Base-by-base conservation (phyloP, 306 rosid genomes). In the Pachyrhizus erosus region DNA sequence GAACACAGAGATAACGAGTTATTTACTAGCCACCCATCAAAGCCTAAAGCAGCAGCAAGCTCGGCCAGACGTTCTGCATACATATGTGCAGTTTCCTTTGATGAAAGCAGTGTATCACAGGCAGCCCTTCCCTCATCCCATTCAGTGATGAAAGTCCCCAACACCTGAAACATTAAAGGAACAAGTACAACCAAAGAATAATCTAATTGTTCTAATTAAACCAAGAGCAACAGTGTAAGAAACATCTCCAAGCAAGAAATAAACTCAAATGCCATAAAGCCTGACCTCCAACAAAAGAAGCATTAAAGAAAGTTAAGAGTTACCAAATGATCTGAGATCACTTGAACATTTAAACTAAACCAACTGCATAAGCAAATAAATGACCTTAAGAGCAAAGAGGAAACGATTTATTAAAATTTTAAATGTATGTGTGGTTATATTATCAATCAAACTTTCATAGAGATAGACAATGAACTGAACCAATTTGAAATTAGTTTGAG, bases 21-120 rank as follows among this genome's bases (percentile, higher is more conserved):
- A 66, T 17, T 85, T 89, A 96, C 99, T 89, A 96, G 98, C 99
- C 99, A 96, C 18, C 98, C 99, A 77, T 96, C 99, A 18, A 96
- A 96, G 80, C 97, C 93, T 87, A 96, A 89, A 40, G 81, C 86
- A 60, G 80, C 82, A 81, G 97, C 96, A 70, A 96, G 96, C 90
- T 96, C 97, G 1, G 87, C 68, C 83, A 96, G 81, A 69, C 87
- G 87, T 80, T 93, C 92, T 23, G 98, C 99, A 82, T 91, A 93
- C 94, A 90, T 85, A 78, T 89, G 90, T 54, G 97, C 90, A 61
- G 98, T 90, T 68, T 86, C 93, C 86, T 89, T 88, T 24, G 98
- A 87, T 20, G 88, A 83, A 51, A 96, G 90, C 84, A 96, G 78
- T 34, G 54, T 70, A 70, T 96, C 61, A 70, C 92, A 88, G 73